Percentiles rank a stretch among this genome's conserved stretches.
These are phyloP conservation scores for Leishmania tarentolae DNA, from an alignment of 208 protist genomes.

Conservation along the genomic window DNA sequence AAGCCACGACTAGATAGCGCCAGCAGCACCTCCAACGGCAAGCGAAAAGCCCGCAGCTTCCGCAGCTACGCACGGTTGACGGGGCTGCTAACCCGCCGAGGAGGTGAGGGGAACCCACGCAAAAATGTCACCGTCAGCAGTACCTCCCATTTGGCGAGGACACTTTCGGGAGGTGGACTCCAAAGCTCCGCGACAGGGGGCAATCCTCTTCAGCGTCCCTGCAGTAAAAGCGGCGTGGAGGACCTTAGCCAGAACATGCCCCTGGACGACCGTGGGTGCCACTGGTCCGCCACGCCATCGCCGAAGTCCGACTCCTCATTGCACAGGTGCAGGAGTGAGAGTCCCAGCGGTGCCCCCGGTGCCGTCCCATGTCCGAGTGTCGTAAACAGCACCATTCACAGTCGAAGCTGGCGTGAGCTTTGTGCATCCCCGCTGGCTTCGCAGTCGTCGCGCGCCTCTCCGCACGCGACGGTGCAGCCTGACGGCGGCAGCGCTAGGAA, in stretches of 20 bases:
- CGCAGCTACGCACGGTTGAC: conserved; percentile 16
- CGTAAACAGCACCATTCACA: conserved; percentile 2
- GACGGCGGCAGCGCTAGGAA: conserved; percentile 5
- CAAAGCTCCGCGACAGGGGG: conserved; percentile 1
- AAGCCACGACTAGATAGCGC: neutral
- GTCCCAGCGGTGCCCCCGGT: neutral
- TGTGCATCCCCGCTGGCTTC: conserved; percentile 15
- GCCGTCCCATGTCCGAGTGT: neutral
- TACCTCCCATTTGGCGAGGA: neutral
- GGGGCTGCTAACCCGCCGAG: conserved; percentile 14
- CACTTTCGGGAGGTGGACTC: neutral
- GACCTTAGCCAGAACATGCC: neutral
- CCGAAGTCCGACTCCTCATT: neutral
- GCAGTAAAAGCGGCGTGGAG: neutral
- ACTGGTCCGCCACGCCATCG: conserved; percentile 23
- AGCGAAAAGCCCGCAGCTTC: neutral
- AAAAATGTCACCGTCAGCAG: neutral
- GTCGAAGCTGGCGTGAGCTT: conserved; percentile 16
- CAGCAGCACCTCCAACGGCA: neutral
- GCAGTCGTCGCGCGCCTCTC: conserved; percentile 10
- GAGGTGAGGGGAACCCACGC: conserved; percentile 8
- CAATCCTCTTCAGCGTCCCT: conserved; percentile 12
- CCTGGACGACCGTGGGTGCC: conserved; percentile 14
- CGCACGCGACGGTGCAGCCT: neutral
- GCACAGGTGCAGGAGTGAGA: neutral